phyloP scores from a whole-genome alignment of 495 filamentous ascomycete species.

The Entonaema liquescens region DNA sequence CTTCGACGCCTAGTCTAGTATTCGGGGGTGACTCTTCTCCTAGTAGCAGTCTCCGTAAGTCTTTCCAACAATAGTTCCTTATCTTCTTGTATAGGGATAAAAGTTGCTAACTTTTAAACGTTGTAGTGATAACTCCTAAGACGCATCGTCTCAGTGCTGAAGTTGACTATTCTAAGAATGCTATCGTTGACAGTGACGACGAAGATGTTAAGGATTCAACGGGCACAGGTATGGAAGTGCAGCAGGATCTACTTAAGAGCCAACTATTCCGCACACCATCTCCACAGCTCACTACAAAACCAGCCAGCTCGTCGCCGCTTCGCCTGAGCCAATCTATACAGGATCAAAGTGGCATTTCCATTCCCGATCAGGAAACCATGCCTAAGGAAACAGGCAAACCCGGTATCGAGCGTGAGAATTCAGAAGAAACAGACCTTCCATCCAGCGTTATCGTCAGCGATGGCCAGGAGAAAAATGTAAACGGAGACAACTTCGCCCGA shows the following conservation, averaged over 20 bases:
- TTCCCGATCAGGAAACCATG: background rate
- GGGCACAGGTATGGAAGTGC: conserved; percentile 2
- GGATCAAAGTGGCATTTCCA: background rate
- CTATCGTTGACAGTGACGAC: conserved; percentile 29
- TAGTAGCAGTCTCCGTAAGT: conserved; percentile 46
- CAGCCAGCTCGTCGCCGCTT: conserved; percentile 23
- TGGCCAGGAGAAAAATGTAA: background rate
- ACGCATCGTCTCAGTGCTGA: conserved; percentile 21
- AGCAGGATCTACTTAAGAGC: conserved; percentile 6
- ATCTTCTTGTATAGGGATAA: background rate
- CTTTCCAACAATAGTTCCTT: conserved; percentile 2
- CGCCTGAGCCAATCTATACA: conserved; percentile 25
- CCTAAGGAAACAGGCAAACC: background rate
- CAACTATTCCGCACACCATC: conserved; percentile 11
- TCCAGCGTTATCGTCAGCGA: background rate
- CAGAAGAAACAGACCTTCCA: background rate
- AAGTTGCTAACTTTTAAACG: conserved; percentile 9
- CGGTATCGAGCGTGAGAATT: background rate
- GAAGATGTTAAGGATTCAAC: conserved; percentile 18
- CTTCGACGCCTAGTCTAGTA: conserved; percentile 52
- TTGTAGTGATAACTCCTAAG: conserved; percentile 42
- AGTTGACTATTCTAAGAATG: conserved; percentile 13
- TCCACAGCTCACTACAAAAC: conserved; percentile 20
- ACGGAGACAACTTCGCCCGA: conserved; percentile 31
- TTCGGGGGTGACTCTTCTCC: conserved; percentile 49